Conservation (phyloP, 73 alveolate genomes). For the Loxodes magnus region DNA sequence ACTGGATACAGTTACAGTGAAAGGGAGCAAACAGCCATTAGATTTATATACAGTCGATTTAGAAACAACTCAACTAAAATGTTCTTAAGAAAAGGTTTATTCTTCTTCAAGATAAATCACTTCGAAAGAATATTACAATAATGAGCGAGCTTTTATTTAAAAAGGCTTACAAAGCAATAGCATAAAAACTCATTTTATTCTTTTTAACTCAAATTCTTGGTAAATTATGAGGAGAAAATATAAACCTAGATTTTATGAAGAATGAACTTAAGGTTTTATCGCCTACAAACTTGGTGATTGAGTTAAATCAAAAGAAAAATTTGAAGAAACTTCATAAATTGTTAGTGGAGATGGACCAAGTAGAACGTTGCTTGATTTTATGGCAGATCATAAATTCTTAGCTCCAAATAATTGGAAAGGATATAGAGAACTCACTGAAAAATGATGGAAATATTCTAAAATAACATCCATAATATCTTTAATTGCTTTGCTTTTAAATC, state of each 20-base stretch:
- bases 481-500: too few relatives aligned
- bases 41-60: constrained; percentile 55
- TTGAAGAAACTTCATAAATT: constrained; percentile 19
- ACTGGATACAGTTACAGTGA: constrained; percentile 65
- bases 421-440: constrained; percentile 63
- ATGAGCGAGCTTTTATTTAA: constrained; percentile 22
- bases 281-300: constrained; percentile 32
- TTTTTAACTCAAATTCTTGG: constrained; percentile 11
- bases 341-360: constrained; percentile 66
- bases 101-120: not conserved
- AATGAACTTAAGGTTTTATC: constrained; percentile 22
- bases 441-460: too few relatives aligned
- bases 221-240: constrained; percentile 7
- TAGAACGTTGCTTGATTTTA: constrained; percentile 31
- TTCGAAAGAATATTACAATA: not conserved
- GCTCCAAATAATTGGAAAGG: constrained; percentile 87
- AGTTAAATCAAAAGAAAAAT: constrained; percentile 22
- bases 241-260: not conserved
- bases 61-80: constrained; percentile 26
- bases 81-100: constrained; percentile 12
- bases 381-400: constrained; percentile 29
- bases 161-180: constrained; percentile 13
- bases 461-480: too few relatives aligned
- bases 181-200: constrained; percentile 2
- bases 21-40: constrained; percentile 46